Percentiles rank a stretch among this genome's conserved stretches.
Evolutionary conservation across 768 basidiomycete species (phyloP).

Genomic region (Exidia glandulosa): DNA sequence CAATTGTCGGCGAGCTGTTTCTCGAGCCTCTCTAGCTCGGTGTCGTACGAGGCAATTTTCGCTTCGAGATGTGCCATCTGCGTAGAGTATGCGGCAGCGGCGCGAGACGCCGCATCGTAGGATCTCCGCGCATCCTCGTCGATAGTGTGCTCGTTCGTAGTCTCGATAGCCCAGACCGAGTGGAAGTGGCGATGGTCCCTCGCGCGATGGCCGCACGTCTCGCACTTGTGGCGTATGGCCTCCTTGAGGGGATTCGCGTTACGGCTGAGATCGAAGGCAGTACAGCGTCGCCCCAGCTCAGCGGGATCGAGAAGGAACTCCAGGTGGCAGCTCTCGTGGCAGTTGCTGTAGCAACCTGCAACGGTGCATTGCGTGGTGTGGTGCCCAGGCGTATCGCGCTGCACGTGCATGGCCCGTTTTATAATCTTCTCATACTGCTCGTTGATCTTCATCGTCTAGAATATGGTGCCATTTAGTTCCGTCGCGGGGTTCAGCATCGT

Average conservation of each 20-base stretch:
- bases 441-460: background rate
- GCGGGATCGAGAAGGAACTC: background rate
- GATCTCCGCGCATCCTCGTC: slow-evolving; percentile 7
- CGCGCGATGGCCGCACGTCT: slow-evolving; percentile 9
- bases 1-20: background rate
- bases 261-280: background rate
- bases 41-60: background rate
- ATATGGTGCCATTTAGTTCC: no score
- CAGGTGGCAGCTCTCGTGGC: background rate
- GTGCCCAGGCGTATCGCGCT: background rate
- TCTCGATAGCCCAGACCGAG: slow-evolving; percentile 6
- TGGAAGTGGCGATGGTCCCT: slow-evolving; percentile 10
- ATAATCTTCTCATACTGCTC: background rate
- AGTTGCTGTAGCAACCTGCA: background rate
- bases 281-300: background rate
- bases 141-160: slow-evolving; percentile 1
- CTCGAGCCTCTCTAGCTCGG: background rate
- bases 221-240: background rate
- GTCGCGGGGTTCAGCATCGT: background rate
- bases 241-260: background rate
- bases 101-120: background rate
- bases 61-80: background rate
- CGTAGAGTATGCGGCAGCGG: background rate
- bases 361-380: background rate
- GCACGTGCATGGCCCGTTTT: background rate